These are phyloP conservation scores for Fusarium tupiense DNA, from an alignment of 2,329 filamentous ascomycete genomes.

Conservation along the genomic window DNA sequence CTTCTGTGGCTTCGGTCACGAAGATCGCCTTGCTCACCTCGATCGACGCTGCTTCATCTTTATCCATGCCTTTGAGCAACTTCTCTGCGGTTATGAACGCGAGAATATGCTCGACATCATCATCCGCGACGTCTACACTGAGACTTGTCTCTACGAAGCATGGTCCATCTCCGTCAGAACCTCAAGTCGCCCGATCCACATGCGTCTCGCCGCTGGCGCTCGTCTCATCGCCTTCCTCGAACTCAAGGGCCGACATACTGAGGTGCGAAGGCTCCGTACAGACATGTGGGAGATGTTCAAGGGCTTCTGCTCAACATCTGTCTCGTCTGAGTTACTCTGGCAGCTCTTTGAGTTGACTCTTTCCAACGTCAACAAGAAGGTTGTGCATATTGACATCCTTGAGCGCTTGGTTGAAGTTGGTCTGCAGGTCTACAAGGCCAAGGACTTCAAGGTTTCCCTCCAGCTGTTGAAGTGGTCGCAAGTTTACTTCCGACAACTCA, in stretches of 20 bases:
- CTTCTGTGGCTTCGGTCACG: neutral
- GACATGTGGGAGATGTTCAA: constrained; percentile 12
- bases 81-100: neutral
- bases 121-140: neutral
- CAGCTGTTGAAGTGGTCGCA: neutral
- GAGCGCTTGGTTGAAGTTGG: neutral
- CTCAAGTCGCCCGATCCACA: neutral
- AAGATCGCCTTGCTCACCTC: neutral
- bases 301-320: neutral
- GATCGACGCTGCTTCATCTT: constrained; percentile 1
- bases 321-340: neutral
- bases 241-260: neutral
- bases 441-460: neutral
- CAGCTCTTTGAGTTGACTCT: neutral
- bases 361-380: neutral
- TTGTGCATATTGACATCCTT: neutral
- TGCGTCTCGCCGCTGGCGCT: neutral
- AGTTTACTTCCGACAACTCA: neutral
- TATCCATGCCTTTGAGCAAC: neutral
- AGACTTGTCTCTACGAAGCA: neutral
- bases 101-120: constrained; percentile 7
- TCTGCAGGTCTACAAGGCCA: neutral
- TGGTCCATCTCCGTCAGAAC: neutral
- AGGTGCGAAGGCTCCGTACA: neutral
- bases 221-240: neutral